Evolutionary conservation across 192 early-diverging fungal genomes (phyloP).

Genomic region (Coemansia sp.): DNA sequence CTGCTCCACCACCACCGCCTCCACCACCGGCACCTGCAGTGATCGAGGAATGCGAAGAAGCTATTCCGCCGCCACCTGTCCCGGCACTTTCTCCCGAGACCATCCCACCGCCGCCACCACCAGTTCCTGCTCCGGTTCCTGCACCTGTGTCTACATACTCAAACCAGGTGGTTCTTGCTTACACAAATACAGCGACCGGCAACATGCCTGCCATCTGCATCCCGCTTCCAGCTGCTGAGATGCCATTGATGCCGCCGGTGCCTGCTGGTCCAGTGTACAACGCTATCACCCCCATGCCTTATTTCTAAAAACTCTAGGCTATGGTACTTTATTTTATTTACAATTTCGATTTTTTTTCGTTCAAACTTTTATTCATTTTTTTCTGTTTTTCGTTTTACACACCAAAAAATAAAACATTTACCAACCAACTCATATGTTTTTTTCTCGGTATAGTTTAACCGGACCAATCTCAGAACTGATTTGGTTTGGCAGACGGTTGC

Average conservation of each 20-base stretch:
- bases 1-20: slow-evolving; percentile 4
- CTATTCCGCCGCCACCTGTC: neutral
- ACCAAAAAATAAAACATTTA: neutral
- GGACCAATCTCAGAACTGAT: neutral
- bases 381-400: neutral
- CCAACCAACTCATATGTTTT: neutral
- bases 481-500: neutral
- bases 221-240: slow-evolving; percentile 26
- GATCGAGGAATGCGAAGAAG: slow-evolving; percentile 1
- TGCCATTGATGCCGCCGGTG: slow-evolving; percentile 12
- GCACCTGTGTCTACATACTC: slow-evolving; percentile 7
- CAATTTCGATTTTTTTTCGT: neutral
- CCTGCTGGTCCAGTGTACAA: slow-evolving; percentile 37
- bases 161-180: slow-evolving; percentile 41
- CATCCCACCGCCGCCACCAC: slow-evolving; percentile 18
- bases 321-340: neutral
- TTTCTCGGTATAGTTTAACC: too few relatives aligned
- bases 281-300: slow-evolving; percentile 24
- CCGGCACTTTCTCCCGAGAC: neutral
- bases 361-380: neutral
- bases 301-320: neutral
- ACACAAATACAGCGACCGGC: slow-evolving; percentile 41
- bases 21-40: slow-evolving; percentile 4
- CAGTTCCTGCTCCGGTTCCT: slow-evolving; percentile 7
- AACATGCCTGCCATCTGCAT: slow-evolving; percentile 53